A percentile compares a stretch with the other conserved stretches of the same genome.
Conservation (phyloP, 257 asterid genomes). For the Solanum sparsipilum region DNA sequence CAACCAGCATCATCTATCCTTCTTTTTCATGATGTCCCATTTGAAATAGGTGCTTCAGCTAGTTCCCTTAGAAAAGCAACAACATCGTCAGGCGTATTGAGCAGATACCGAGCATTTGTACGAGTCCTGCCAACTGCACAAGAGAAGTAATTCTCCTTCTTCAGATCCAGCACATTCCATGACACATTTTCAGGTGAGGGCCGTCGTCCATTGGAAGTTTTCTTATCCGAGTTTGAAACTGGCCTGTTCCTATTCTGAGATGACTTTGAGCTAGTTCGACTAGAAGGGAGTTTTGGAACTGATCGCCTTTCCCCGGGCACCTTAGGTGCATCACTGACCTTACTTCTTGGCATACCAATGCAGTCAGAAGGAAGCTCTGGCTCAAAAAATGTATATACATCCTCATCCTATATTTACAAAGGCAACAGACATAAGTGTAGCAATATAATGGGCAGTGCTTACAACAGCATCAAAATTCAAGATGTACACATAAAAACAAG, state of each 20-base stretch:
- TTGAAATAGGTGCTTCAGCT: constrained; percentile 24
- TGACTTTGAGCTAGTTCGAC: constrained; percentile 35
- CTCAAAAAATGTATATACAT: constrained; percentile 79
- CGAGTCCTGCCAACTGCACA: constrained; percentile 80
- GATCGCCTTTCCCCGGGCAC: constrained; percentile 29
- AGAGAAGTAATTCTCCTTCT: constrained; percentile 90
- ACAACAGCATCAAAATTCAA: not conserved
- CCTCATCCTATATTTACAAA: constrained; percentile 60
- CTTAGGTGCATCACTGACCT: constrained; percentile 29
- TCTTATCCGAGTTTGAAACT: constrained; percentile 20
- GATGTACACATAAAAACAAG: not conserved
- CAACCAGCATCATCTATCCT: not conserved
- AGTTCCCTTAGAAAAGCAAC: constrained; percentile 52
- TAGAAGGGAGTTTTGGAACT: constrained; percentile 25
- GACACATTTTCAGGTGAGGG: constrained; percentile 34
- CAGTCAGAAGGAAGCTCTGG: constrained; percentile 75
- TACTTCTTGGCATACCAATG: constrained; percentile 34
- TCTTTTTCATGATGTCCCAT: not conserved
- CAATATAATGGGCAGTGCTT: not conserved
- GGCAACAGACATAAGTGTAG: not conserved
- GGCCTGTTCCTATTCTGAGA: constrained; percentile 25
- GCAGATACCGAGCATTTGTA: constrained; percentile 75
- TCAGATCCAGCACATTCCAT: constrained; percentile 86
- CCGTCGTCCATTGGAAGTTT: constrained; percentile 21
- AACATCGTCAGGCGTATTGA: constrained; percentile 50